A percentile compares a stretch with the other conserved stretches of the same genome.
These are phyloP conservation scores for Torulaspora quercuum DNA, from an alignment of 805 yeast species.

Conservation along the genomic window DNA sequence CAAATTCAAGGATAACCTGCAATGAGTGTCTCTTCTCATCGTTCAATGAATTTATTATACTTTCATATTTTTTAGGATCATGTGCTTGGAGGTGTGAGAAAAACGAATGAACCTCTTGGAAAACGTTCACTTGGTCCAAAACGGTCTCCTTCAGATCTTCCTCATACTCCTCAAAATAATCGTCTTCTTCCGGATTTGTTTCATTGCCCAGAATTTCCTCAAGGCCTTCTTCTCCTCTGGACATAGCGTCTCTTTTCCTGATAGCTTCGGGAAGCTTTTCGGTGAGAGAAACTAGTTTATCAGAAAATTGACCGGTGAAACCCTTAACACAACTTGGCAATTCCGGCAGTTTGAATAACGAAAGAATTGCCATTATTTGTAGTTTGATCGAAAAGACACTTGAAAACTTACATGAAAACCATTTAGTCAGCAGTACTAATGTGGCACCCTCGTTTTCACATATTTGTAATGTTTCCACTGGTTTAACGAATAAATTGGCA, in stretches of 20 bases:
- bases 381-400: constrained; percentile 79
- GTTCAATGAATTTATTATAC: constrained; percentile 29
- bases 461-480: constrained; percentile 50
- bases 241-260: constrained; percentile 56
- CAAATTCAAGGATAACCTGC: constrained; percentile 35
- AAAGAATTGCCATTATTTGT: constrained; percentile 61
- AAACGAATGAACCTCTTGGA: constrained; percentile 57
- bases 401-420: constrained; percentile 59
- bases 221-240: constrained; percentile 48
- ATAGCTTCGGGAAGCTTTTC: constrained; percentile 71
- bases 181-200: constrained; percentile 41
- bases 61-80: constrained; percentile 46
- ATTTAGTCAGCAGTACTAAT: constrained; percentile 50
- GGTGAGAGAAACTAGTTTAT: constrained; percentile 49
- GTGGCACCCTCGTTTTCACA: constrained; percentile 49
- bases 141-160: constrained; percentile 78
- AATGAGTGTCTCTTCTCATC: constrained; percentile 33
- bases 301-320: constrained; percentile 48
- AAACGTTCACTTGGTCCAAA: constrained; percentile 70
- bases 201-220: constrained; percentile 27
- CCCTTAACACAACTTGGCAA: constrained; percentile 39
- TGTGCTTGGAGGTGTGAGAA: constrained; percentile 47
- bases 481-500: constrained; percentile 60
- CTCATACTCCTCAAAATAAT: constrained; percentile 57
- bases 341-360: constrained; percentile 43